phyloP scores from a whole-genome alignment of 2,329 filamentous ascomycete species.

The Claviceps humidiphila region DNA sequence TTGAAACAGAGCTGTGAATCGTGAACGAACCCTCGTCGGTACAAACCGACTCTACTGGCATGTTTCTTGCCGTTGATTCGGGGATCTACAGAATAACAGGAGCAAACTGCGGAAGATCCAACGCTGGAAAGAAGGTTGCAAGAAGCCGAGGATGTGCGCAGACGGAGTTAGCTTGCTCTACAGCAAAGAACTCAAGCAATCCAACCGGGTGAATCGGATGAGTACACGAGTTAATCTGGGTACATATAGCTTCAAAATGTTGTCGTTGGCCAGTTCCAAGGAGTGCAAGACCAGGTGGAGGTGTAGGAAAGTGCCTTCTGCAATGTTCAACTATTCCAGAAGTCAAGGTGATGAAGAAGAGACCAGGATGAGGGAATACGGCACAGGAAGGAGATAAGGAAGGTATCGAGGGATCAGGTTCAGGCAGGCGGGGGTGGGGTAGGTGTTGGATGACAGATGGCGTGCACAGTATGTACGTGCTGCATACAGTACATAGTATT shows the following conservation, averaged over 20 bases:
- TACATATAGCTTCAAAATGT: neutral
- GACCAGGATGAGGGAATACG: slow-evolving; percentile 1
- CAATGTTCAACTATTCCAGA: neutral
- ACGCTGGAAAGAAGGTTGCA: neutral
- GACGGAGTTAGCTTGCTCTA: neutral
- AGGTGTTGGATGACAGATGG: neutral
- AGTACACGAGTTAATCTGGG: neutral
- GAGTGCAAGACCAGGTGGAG: neutral
- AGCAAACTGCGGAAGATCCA: neutral
- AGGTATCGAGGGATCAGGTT: neutral
- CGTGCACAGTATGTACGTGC: no score
- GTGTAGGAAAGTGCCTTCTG: neutral
- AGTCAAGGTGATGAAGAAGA: neutral
- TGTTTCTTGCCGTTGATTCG: neutral
- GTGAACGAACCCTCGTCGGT: slow-evolving; percentile 6
- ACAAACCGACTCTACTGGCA: slow-evolving; percentile 2
- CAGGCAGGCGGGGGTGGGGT: slow-evolving; percentile 2
- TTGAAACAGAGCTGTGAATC: neutral
- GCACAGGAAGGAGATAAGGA: neutral
- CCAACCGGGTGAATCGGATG: neutral
- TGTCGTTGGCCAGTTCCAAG: neutral
- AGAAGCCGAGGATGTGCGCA: neutral
- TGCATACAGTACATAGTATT: no score
- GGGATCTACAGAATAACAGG: neutral
- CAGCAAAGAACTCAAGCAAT: neutral